phyloP scores from a whole-genome alignment of 192 early-diverging fungal genomes.

The Phycomyces blakesleeanus region DNA sequence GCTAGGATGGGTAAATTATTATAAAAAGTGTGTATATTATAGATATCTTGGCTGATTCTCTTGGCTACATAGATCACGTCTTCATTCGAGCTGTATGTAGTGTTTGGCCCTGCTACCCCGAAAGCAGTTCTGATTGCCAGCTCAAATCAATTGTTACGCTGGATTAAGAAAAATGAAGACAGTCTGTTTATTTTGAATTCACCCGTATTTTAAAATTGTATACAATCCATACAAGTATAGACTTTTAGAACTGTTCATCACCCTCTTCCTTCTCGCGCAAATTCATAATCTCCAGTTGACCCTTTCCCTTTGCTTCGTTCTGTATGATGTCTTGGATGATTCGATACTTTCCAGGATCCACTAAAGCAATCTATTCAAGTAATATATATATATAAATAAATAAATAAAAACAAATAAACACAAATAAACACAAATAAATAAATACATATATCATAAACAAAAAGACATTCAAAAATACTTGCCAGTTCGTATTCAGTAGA shows the following conservation, averaged over 20 bases:
- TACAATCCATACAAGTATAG: too few species aligned
- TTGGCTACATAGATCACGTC: slow-evolving; percentile 45
- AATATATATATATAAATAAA: slow-evolving; percentile 8
- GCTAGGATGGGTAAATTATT: slow-evolving; percentile 59
- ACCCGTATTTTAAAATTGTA: slow-evolving; percentile 59
- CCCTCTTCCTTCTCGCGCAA: slow-evolving; percentile 70
- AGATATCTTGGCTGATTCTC: background rate
- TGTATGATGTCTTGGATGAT: slow-evolving; percentile 80
- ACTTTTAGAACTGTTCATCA: slow-evolving; percentile 54
- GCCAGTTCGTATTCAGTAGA: slow-evolving; percentile 85
- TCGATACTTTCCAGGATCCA: slow-evolving; percentile 94
- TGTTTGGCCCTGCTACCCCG: slow-evolving; percentile 56
- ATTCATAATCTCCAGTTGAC: slow-evolving; percentile 84
- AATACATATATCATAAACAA: background rate
- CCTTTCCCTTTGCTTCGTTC: slow-evolving; percentile 81
- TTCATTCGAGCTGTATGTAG: slow-evolving; percentile 70
- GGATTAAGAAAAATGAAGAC: slow-evolving; percentile 76
- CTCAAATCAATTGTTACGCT: slow-evolving; percentile 66
- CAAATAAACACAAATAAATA: background rate
- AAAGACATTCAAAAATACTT: slow-evolving; percentile 17
- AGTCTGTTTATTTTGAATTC: slow-evolving; percentile 71
- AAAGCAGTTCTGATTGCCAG: slow-evolving; percentile 60
- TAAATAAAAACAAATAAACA: slow-evolving; percentile 2
- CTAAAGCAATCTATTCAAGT: slow-evolving; percentile 60
- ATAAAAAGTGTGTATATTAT: background rate